Conservation (phyloP, 768 basidiomycete species). For the Lactifluus echinatus region DNA sequence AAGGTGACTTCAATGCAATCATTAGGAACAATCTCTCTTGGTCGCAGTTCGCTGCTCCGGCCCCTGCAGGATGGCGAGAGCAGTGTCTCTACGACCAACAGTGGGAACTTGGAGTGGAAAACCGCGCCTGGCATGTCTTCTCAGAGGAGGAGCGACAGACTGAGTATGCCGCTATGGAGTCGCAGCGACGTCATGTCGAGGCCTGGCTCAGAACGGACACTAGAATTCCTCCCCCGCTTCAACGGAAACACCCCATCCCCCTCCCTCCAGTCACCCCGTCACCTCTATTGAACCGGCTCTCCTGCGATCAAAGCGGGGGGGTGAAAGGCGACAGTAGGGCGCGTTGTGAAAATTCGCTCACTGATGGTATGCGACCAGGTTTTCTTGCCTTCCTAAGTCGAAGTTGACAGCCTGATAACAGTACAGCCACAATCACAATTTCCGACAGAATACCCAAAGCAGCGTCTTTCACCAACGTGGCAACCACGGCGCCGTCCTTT, state of each 20-base stretch:
- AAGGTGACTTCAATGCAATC: conserved; percentile 6
- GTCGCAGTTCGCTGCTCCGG: conserved; percentile 12
- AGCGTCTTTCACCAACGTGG: too few species aligned
- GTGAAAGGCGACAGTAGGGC: not conserved
- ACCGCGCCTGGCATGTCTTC: not conserved
- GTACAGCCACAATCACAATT: not conserved
- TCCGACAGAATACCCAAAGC: not conserved
- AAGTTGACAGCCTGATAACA: not conserved
- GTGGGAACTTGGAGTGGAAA: conserved; percentile 5
- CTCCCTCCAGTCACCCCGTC: not conserved
- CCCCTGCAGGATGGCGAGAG: conserved; percentile 12
- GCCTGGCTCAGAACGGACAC: not conserved
- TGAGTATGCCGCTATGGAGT: conserved; percentile 6
- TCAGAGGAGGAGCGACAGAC: conserved; percentile 2
- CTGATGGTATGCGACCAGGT: not conserved
- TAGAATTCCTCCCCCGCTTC: not conserved
- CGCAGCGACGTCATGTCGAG: conserved; percentile 3
- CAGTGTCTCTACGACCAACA: conserved; percentile 1
- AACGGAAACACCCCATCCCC: not conserved
- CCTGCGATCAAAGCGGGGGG: not conserved
- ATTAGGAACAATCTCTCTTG: conserved; percentile 10
- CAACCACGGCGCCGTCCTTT: not conserved
- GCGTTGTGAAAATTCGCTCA: not conserved
- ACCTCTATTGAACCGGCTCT: not conserved
- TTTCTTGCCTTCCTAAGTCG: not conserved